These are phyloP conservation scores for Euryodendron excelsum DNA, from an alignment of 148 eudicot species.

Conservation along the genomic window DNA sequence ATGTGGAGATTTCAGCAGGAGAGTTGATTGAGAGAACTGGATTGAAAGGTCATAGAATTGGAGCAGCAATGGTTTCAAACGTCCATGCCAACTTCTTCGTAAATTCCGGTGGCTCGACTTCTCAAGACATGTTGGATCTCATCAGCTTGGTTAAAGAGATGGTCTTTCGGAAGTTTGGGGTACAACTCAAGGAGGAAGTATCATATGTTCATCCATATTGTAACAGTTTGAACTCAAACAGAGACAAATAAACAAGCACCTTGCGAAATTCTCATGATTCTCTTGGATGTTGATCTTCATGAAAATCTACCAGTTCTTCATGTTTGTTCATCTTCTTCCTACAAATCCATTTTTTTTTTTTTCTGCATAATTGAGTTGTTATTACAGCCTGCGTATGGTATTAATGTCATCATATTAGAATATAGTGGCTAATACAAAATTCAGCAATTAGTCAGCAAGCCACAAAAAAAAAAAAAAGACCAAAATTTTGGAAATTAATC, in stretches of 20 bases:
- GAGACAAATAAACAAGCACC: neutral
- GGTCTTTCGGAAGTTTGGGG: conserved; percentile 14
- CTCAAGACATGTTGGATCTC: conserved; percentile 23
- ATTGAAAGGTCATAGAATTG: conserved; percentile 21
- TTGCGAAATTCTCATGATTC: neutral
- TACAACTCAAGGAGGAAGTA: conserved; percentile 24
- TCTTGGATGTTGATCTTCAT: neutral
- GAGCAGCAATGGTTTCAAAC: conserved; percentile 27
- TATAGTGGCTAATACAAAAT: too few relatives aligned
- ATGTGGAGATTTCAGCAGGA: conserved; percentile 15
- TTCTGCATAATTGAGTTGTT: too few relatives aligned
- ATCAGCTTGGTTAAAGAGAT: conserved; percentile 24
- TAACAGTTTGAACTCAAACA: neutral
- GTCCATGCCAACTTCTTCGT: conserved; percentile 29
- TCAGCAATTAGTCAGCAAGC: too few relatives aligned
- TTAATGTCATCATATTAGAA: too few relatives aligned
- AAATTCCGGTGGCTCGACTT: conserved; percentile 23
- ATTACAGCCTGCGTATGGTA: too few relatives aligned
- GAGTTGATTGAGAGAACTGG: conserved; percentile 26
- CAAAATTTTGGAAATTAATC: too few relatives aligned
- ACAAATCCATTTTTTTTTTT: too few relatives aligned
- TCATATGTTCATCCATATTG: conserved; percentile 13
- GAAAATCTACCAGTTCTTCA: neutral
- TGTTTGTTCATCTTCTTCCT: neutral
- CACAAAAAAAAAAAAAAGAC: too few relatives aligned